Conservation (phyloP, 768 basidiomycete species). For the Polyporus arcularius region DNA sequence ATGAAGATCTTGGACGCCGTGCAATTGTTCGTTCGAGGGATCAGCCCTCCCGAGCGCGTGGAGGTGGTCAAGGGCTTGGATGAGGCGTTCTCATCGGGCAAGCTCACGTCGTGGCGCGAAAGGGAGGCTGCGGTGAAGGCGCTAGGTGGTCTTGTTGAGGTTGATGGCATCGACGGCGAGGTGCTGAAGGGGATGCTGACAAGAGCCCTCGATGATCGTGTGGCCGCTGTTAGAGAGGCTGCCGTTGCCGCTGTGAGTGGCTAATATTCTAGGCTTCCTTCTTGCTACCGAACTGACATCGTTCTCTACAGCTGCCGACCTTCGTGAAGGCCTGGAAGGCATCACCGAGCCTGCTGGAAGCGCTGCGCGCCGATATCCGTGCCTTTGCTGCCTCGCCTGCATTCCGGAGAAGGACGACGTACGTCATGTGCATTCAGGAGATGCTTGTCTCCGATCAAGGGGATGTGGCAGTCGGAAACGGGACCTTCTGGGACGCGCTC, state of each 20-base stretch:
- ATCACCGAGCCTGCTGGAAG: slow-evolving; percentile 17
- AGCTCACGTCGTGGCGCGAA: slow-evolving; percentile 75
- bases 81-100: slow-evolving; percentile 57
- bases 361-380: slow-evolving; percentile 17
- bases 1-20: slow-evolving; percentile 70
- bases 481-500: slow-evolving; percentile 57
- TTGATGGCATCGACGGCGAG: slow-evolving; percentile 44
- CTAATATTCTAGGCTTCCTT: not conserved
- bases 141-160: slow-evolving; percentile 50
- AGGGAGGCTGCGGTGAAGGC: slow-evolving; percentile 67
- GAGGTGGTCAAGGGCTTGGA: slow-evolving; percentile 39
- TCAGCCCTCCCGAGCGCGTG: slow-evolving; percentile 50
- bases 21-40: slow-evolving; percentile 52
- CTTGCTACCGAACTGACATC: not conserved
- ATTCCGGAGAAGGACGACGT: slow-evolving; percentile 46
- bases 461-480: slow-evolving; percentile 40
- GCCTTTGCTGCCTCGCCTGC: slow-evolving; percentile 18
- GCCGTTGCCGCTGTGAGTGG: slow-evolving; percentile 63
- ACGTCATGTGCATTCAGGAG: slow-evolving; percentile 71
- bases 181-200: slow-evolving; percentile 55
- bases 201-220: slow-evolving; percentile 69
- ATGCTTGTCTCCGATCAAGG: slow-evolving; percentile 44
- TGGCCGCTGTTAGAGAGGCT: slow-evolving; percentile 83
- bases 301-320: slow-evolving; percentile 12
- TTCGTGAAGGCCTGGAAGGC: slow-evolving; percentile 21